phyloP scores from a whole-genome alignment of 768 basidiomycete species.

The Suillus hirtellus region DNA sequence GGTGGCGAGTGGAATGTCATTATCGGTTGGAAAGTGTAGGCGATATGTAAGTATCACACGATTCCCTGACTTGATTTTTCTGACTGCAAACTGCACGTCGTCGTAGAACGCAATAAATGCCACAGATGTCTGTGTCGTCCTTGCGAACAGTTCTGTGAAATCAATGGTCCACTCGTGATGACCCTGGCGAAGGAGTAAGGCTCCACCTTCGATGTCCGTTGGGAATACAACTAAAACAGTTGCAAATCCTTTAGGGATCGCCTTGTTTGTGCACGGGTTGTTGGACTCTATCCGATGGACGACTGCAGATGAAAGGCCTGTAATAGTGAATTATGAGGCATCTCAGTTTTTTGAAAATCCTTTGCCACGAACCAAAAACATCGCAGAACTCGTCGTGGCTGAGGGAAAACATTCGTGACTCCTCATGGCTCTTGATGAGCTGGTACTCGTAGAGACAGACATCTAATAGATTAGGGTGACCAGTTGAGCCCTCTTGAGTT shows the following conservation, averaged over 20 bases:
- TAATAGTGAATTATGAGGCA: not conserved
- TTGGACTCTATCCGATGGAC: not conserved
- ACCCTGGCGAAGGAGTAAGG: constrained; percentile 38
- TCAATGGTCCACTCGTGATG: constrained; percentile 40
- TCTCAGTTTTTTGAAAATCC: not conserved
- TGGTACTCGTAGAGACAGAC: not conserved
- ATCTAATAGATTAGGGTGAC: not conserved
- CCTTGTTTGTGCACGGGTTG: constrained; percentile 29
- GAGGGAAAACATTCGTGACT: not conserved
- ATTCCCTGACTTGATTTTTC: constrained; percentile 39
- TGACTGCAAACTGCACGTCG: constrained; percentile 47
- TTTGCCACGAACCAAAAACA: not conserved
- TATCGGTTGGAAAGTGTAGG: constrained; percentile 27
- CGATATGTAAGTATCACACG: constrained; percentile 49
- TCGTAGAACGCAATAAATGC: constrained; percentile 45
- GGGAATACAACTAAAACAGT: constrained; percentile 55
- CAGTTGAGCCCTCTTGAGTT: not conserved
- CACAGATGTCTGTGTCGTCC: constrained; percentile 17
- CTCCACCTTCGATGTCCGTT: constrained; percentile 45
- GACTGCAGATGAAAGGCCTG: not conserved
- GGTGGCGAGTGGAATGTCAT: constrained; percentile 40
- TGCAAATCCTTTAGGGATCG: constrained; percentile 48
- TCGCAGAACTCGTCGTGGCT: not conserved
- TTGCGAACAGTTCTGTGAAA: constrained; percentile 28
- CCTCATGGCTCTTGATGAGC: not conserved